Evolutionary conservation across 345 rosid genomes (phyloP), one percentile per base, ranked within the genome.

Genomic region (Citrus reticulata): DNA sequence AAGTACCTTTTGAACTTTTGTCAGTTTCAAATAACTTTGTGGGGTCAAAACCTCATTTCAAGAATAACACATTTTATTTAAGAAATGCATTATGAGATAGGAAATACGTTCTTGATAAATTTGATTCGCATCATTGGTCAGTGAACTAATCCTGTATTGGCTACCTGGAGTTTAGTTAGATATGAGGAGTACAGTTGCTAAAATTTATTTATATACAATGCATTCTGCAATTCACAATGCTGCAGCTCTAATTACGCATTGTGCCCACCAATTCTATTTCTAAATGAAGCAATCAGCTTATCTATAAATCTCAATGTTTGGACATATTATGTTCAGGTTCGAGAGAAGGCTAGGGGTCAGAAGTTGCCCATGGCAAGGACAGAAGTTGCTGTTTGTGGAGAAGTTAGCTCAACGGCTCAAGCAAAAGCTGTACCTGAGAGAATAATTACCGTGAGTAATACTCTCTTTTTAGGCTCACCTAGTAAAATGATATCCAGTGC

Each of bases 271-370:
- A 6, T 19, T 22, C 20, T 55, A 13, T 30, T 2, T 29, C 2
- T 40, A 25, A 42, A 25, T 30, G 29, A 75, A 42, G 49, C 14
- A 34, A 55, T 32, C 49, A 16, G 55, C 9, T n/a, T 49, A 58
- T 46, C 37, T 69, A 3, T 34, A 14, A 20, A 51, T 55, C 2
- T 34, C 16, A 62, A 22, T 77, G 35, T 35, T 61, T 78, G 68
- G 70, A 25, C 9, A 22, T 72, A 14, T n/a, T 39, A 72, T 60
- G 24, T 79, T 67, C 71, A 78, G 82, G 80, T 66, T 72, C 75
- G 34, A 70, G 80, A 68, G 49, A 74, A 78, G 62, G 35, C 51
- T 34, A 66, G 46, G 78, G 79, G 39, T 60, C 81, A 72, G 70
- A 84, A 76, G 80, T 25, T 24, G n/a, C 46, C 76, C 6, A 19